These are phyloP conservation scores for Alternaria sp. DNA, from an alignment of 2,329 filamentous ascomycete species.

Conservation along the genomic window DNA sequence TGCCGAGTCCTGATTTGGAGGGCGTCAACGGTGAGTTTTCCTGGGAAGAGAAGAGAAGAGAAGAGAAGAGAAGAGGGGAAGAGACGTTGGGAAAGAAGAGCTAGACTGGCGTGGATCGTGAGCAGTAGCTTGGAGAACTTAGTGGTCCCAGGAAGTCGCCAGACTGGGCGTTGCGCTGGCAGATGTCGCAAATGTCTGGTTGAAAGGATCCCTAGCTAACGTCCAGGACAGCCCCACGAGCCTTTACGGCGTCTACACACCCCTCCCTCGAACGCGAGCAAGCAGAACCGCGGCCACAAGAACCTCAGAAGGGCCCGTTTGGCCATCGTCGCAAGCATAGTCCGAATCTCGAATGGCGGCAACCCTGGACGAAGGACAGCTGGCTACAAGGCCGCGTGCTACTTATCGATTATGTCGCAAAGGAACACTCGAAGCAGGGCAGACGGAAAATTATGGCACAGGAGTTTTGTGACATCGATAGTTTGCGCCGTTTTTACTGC, in stretches of 20 bases:
- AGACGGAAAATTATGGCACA: conserved; percentile 58
- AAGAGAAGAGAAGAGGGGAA: not conserved
- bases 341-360: conserved; percentile 51
- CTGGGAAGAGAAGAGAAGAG: not conserved
- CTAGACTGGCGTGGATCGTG: not conserved
- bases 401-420: conserved; percentile 60
- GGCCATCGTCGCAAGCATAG: conserved; percentile 45
- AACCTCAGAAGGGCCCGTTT: conserved; percentile 33
- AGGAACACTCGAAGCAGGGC: conserved; percentile 50
- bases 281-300: conserved; percentile 20
- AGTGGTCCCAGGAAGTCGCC: not conserved
- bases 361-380: conserved; percentile 48
- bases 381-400: conserved; percentile 58
- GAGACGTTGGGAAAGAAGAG: not conserved
- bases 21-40: conserved; percentile 23
- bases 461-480: conserved; percentile 58
- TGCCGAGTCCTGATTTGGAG: conserved; percentile 35
- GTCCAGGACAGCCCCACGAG: conserved; percentile 25
- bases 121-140: not conserved
- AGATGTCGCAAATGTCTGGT: not conserved
- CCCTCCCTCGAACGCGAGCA: conserved; percentile 23
- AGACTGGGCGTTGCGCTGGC: conserved; percentile 1
- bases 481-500: conserved; percentile 57
- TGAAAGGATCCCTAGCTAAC: conserved; percentile 11
- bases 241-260: conserved; percentile 26